Evolutionary conservation across 495 filamentous ascomycete genomes (phyloP).

Genomic region (Penicillium flavigenum): DNA sequence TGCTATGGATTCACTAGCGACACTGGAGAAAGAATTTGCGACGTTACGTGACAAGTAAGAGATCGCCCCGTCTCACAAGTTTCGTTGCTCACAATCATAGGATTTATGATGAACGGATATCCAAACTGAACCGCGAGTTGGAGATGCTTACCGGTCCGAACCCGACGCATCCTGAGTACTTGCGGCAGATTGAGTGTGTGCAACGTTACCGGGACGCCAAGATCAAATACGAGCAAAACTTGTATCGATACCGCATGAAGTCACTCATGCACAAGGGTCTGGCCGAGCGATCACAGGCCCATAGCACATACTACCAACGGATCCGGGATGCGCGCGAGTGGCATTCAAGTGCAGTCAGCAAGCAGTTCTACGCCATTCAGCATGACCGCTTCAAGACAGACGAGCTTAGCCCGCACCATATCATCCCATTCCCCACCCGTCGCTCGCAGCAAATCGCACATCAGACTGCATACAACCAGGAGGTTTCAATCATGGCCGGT

Average conservation of each 20-base stretch:
- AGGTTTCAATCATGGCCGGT: slow-evolving; percentile 86
- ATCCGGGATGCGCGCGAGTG: slow-evolving; percentile 78
- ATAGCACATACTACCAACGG: slow-evolving; percentile 82
- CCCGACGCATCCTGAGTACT: slow-evolving; percentile 82
- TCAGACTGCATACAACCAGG: slow-evolving; percentile 86
- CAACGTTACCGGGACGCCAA: slow-evolving; percentile 77
- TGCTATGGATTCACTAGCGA: slow-evolving; percentile 74
- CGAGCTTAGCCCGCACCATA: slow-evolving; percentile 76
- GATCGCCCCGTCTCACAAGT: not conserved
- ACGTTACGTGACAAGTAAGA: slow-evolving; percentile 81
- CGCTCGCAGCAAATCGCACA: slow-evolving; percentile 70
- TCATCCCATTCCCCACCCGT: slow-evolving; percentile 67
- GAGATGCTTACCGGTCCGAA: slow-evolving; percentile 72
- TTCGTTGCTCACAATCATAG: slow-evolving; percentile 44
- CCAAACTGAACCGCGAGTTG: slow-evolving; percentile 77
- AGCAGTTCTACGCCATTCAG: slow-evolving; percentile 87
- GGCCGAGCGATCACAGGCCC: slow-evolving; percentile 76
- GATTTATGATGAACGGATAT: slow-evolving; percentile 82
- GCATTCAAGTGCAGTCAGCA: slow-evolving; percentile 74
- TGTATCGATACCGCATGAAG: slow-evolving; percentile 69
- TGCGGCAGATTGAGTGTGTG: slow-evolving; percentile 81
- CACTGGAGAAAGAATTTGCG: slow-evolving; percentile 81
- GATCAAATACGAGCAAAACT: slow-evolving; percentile 67
- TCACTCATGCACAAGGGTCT: slow-evolving; percentile 69
- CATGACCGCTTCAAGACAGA: slow-evolving; percentile 83